phyloP scores from a whole-genome alignment of 306 rosid species.

The Lathyrus sativus region DNA sequence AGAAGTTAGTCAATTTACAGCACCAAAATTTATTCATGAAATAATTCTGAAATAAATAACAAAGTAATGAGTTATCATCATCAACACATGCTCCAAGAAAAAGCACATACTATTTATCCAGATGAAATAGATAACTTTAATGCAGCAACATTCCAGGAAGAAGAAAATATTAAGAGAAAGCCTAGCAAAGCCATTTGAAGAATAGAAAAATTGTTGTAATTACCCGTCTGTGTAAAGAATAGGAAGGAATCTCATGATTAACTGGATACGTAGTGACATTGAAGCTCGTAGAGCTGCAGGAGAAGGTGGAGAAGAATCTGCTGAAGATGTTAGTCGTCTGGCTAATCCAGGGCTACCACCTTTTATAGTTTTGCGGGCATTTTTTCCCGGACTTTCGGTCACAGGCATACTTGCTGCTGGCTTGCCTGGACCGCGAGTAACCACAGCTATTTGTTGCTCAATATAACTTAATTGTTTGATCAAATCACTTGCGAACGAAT shows the following conservation, averaged over 20 bases:
- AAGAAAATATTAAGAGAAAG: slow-evolving; percentile 2
- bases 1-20: not conserved
- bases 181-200: slow-evolving; percentile 6
- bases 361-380: slow-evolving; percentile 66
- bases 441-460: slow-evolving; percentile 67
- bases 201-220: slow-evolving; percentile 30
- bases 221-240: slow-evolving; percentile 77
- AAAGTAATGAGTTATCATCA: slow-evolving; percentile 8
- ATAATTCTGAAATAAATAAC: slow-evolving; percentile 7
- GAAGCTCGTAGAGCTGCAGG: slow-evolving; percentile 88
- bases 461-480: slow-evolving; percentile 81
- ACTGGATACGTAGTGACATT: slow-evolving; percentile 71
- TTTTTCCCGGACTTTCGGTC: slow-evolving; percentile 65
- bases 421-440: slow-evolving; percentile 70
- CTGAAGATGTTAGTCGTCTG: slow-evolving; percentile 58
- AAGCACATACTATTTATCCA: slow-evolving; percentile 6
- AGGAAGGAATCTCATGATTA: slow-evolving; percentile 90
- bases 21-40: slow-evolving; percentile 7
- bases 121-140: not conserved
- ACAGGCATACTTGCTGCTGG: slow-evolving; percentile 63
- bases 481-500: slow-evolving; percentile 80
- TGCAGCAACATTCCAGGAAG: slow-evolving; percentile 19
- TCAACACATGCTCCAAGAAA: slow-evolving; percentile 27
- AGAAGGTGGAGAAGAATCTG: slow-evolving; percentile 69
- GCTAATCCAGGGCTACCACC: slow-evolving; percentile 86